Evolutionary conservation across 352 stramenopile genomes (phyloP), one percentile per base, ranked within the genome.

Genomic region (Pythium inflatum): DNA sequence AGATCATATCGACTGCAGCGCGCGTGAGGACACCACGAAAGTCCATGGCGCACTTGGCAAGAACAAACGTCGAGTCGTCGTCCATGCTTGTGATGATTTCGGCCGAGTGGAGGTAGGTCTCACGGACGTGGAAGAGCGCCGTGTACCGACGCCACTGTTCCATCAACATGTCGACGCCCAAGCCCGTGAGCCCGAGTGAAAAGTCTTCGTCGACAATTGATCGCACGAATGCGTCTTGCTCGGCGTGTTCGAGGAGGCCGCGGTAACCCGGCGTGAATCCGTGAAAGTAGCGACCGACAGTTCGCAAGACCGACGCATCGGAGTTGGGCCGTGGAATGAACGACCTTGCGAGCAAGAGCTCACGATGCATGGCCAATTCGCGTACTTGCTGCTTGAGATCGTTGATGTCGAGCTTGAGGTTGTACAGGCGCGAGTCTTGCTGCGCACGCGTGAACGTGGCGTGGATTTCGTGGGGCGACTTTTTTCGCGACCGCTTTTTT

Each of bases 81-180:
- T 34, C 0, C 27, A 25, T 24, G 49, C 36, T 43, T 1, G 25
- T 25, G 7, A 68, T 24, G 14, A 68, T 11, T 20, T 56, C 59
- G 4, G 53, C 53, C 4, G 72, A 78, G 16, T 58, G 66, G 41
- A 77, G 64, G 11, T 27, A n/a, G 28, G 74, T 70, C 3, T 54
- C 62, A 12, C 59, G 68, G 3, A 79, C 61, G 9, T 54, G 75
- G 25, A 87, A 77, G 33, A 83, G 28, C n/a, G 68, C 45, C 62
- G 81, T 86, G 71, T 84, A 85, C 36, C 71, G 68, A 3, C 54
- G 64, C 80, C 80, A 83, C 58, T 86, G 79, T 48, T 83, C 75
- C 22, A 81, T 72, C 30, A 88, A 78, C 6, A 69, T 50, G 0
- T 40, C 45, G 33, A 64, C n/a, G 2, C 75, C 77, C 14, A 70